These are phyloP conservation scores for Chamaecrista fasciculata DNA, from an alignment of 306 rosid genomes.

Conservation along the genomic window DNA sequence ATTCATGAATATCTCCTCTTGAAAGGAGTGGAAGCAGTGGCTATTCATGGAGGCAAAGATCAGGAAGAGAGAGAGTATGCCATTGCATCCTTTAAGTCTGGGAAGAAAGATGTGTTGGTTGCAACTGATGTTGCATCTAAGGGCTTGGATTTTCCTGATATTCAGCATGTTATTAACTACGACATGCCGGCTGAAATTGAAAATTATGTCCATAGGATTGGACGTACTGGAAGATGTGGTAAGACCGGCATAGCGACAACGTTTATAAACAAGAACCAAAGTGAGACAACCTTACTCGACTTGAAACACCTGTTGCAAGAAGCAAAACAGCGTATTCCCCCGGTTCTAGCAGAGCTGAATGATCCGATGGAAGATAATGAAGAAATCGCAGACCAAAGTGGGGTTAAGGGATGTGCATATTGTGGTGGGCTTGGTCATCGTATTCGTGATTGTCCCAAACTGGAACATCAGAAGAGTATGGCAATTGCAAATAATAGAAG, in stretches of 20 bases:
- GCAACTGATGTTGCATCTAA: conserved; percentile 97
- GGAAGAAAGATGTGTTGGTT: conserved; percentile 90
- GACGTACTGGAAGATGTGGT: conserved; percentile 92
- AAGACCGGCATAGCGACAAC: conserved; percentile 94
- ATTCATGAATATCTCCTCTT: conserved; percentile 90
- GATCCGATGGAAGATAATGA: conserved; percentile 91
- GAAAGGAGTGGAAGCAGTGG: conserved; percentile 96
- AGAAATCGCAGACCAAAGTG: conserved; percentile 67
- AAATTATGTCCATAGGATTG: conserved; percentile 95
- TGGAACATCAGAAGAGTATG: conserved; percentile 85
- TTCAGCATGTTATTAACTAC: conserved; percentile 89
- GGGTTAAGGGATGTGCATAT: conserved; percentile 87
- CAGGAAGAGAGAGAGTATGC: conserved; percentile 94
- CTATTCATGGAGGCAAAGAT: conserved; percentile 95
- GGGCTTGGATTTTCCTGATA: conserved; percentile 95
- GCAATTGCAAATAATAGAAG: conserved; percentile 73
- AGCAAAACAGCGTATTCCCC: conserved; percentile 97
- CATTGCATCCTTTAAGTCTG: conserved; percentile 70
- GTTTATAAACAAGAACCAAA: conserved; percentile 90
- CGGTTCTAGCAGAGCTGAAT: conserved; percentile 79
- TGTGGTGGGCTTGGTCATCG: conserved; percentile 99
- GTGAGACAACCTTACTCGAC: conserved; percentile 91
- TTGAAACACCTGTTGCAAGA: conserved; percentile 93
- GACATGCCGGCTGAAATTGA: conserved; percentile 98
- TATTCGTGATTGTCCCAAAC: conserved; percentile 76